Evolutionary conservation across 108 stramenopile genomes (phyloP), one percentile per base, ranked within the genome.

Genomic region (Pseudonitzschia delicatissima): DNA sequence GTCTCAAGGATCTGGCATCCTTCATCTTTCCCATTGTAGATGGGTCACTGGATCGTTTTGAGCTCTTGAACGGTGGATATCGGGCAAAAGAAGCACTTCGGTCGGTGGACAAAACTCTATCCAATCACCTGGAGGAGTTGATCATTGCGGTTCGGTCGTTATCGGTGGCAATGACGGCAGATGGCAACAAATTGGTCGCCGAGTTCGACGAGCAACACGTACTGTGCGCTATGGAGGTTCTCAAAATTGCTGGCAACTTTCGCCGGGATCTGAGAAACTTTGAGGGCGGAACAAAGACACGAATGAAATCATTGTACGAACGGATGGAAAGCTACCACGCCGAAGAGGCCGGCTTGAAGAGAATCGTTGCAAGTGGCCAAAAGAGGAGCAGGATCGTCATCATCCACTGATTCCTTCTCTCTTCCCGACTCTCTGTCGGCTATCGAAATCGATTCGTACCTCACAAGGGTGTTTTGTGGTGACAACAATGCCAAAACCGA

Each of bases 161-260:
- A 21, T 81, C 79, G 12, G 77, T 73, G 9, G 66, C 83, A 1
- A 74, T 84, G 63, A 83, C 82, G 11, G 40, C 76, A 13, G 78
- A 90, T 60, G 74, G 57, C 45, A 67, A 69, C 29, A 61, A 66
- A 18, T 59, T 76, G 23, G 61, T 76, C 4, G 72, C 70, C 35
- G 63, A 25, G 31, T 93, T 93, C 59, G 92, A 93, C 50, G 92
- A 93, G 27, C 84, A 84, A 47, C 81, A 87, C 60, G 87, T 90
- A 7, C 71, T 84, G 23, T 87, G 85, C 50, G 83, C 88, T 21
- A 72, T 93, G 59, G 83, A 90, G 32, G 69, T 93, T 20, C 66
- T 93, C 67, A 82, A 89, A 28, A 67, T 90, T 44, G 92, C 83
- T 5, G 92, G 88, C 2, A 67, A 74, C 20, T 87, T 86, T 68